These are phyloP conservation scores for Dactylis glomerata DNA, from an alignment of 176 grass and related monocot genomes.

Conservation along the genomic window DNA sequence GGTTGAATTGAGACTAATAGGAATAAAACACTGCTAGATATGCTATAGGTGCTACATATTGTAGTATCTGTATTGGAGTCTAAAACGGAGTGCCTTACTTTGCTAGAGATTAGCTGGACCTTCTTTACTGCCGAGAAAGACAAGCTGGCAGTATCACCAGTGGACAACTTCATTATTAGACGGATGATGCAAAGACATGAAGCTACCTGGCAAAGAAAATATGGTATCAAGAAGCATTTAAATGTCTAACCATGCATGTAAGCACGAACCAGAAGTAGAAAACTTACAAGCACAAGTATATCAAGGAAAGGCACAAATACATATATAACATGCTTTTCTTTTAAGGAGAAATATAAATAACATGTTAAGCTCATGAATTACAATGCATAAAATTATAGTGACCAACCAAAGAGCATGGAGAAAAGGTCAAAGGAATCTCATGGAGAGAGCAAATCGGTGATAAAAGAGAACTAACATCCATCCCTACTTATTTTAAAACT, in stretches of 20 bases:
- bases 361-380: background rate
- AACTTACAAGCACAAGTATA: background rate
- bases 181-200: slow-evolving; percentile 68
- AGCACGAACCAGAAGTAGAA: background rate
- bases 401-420: background rate
- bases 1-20: background rate
- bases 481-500: background rate
- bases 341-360: background rate
- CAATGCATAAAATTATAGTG: background rate
- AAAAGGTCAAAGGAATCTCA: background rate
- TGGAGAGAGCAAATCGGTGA: background rate
- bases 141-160: slow-evolving; percentile 60
- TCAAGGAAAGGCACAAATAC: background rate
- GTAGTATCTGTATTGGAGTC: background rate
- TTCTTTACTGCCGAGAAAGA: slow-evolving; percentile 67
- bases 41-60: background rate
- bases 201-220: slow-evolving; percentile 41
- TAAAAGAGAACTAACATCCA: background rate
- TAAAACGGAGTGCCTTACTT: slow-evolving; percentile 39
- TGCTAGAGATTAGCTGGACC: slow-evolving; percentile 47
- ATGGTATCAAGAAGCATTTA: slow-evolving; percentile 8
- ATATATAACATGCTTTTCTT: background rate
- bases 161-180: slow-evolving; percentile 62
- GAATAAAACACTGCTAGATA: background rate
- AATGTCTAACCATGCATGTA: background rate